Conservation (phyloP, 148 eudicot genomes). For the Camellia sinensis region DNA sequence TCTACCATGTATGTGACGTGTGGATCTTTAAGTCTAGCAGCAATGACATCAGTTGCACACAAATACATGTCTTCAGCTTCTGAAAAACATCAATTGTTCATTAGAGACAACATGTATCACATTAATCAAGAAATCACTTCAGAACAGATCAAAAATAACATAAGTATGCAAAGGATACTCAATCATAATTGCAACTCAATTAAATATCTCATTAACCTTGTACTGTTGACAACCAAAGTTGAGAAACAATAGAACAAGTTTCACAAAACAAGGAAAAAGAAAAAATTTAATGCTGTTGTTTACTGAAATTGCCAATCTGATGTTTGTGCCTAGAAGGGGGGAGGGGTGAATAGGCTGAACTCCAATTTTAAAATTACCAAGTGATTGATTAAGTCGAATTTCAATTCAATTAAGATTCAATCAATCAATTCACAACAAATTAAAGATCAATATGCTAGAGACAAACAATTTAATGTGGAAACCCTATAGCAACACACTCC, state of each 20-base stretch:
- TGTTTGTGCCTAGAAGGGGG: too few relatives aligned
- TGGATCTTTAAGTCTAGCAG: constrained; percentile 58
- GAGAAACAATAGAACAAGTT: neutral
- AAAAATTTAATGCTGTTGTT: neutral
- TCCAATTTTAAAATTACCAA: too few relatives aligned
- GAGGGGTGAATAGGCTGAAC: too few relatives aligned
- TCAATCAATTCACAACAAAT: too few relatives aligned
- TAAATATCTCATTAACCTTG: neutral
- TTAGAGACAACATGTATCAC: neutral
- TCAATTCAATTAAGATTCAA: too few relatives aligned
- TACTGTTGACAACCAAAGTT: neutral
- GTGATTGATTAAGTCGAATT: too few relatives aligned
- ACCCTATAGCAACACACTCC: too few relatives aligned
- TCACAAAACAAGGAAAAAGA: neutral
- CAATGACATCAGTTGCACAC: constrained; percentile 50
- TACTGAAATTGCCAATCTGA: too few relatives aligned
- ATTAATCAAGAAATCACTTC: neutral
- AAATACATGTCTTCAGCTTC: constrained; percentile 51
- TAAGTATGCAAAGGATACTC: neutral
- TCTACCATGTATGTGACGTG: constrained; percentile 56
- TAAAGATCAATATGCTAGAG: too few relatives aligned
- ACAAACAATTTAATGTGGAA: too few relatives aligned
- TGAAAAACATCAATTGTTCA: constrained; percentile 24
- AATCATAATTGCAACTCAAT: neutral
- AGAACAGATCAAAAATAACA: neutral